Conservation (phyloP, 805 yeast species). For the Jamesozyma jinghongensis region DNA sequence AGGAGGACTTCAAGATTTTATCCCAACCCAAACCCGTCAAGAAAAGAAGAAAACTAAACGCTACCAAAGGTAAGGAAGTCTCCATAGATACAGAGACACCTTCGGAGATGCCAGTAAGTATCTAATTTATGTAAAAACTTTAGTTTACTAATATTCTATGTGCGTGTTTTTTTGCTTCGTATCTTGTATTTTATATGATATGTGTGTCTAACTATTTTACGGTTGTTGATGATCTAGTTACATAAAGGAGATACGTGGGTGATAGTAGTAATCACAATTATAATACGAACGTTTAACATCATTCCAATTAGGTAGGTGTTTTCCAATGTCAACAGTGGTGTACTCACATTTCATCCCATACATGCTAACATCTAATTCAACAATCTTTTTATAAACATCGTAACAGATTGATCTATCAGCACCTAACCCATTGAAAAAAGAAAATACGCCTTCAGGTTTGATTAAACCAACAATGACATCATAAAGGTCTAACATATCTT, state of each 20-base stretch:
- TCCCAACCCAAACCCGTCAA: not conserved
- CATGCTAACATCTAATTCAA: conserved; percentile 65
- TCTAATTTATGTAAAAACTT: not conserved
- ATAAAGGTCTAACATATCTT: conserved; percentile 77
- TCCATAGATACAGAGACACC: not conserved
- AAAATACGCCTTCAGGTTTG: conserved; percentile 74
- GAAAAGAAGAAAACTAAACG: conserved; percentile 7
- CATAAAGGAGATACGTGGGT: conserved; percentile 21
- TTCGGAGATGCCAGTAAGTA: not conserved
- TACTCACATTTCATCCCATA: conserved; percentile 68
- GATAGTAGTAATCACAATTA: conserved; percentile 28
- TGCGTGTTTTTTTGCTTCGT: no score
- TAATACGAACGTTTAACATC: conserved; percentile 30
- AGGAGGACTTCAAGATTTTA: conserved; percentile 12
- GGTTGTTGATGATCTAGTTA: conserved; percentile 3
- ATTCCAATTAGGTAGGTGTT: conserved; percentile 25
- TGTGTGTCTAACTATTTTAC: no score
- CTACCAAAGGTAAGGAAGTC: not conserved
- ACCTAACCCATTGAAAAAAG: conserved; percentile 87
- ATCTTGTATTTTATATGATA: no score
- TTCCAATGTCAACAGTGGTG: conserved; percentile 21
- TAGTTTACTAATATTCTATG: no score
- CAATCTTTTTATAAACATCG: conserved; percentile 79
- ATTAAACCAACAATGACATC: conserved; percentile 75
- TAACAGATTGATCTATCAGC: conserved; percentile 68